Base-by-base conservation (phyloP, 306 rosid species). In the Hippophae gyantsensis region DNA sequence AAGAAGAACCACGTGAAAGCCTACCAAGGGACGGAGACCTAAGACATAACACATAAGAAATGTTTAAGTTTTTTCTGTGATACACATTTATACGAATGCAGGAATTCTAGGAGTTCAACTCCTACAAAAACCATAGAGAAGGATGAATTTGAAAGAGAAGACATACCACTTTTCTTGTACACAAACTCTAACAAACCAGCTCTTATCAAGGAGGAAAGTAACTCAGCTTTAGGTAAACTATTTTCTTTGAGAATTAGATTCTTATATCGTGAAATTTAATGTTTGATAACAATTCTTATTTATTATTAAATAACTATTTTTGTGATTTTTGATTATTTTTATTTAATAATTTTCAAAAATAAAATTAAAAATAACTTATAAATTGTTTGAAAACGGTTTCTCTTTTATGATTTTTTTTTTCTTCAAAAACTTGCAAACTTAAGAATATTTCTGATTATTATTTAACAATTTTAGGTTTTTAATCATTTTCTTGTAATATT, bases 101-200 rank as follows among this genome's bases (percentile, higher is more conserved):
- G 85, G 67, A 72, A 66, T 56, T 62, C 71, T 40, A 56, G 23
- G 60, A 62, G 26, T 49, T 56, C 51, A 38, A 18, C 49, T 40
- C 41, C 69, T 41, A 54, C 23, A 7, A 75, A 72, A 64, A 10
- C n/a, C 41, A 71, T 53, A n/a, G 43, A 51, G 54, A 71, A 75
- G 41, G 72, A 62, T 41, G 70, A 58, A 42, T 43, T 68, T 48
- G 65, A 61, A 32, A 65, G 43, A 64, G 74, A 13, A 3, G 14
- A 49, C 14, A 66, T 70, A 76, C 87, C 94, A 42, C 74, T 61
- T 69, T 76, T 67, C 52, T 45, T 79, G 56, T 69, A 69, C 80
- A 64, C 78, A 18, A 60, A 43, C 14, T 66, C 74, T 47, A 57
- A 52, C 7, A 73, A 79, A 67, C 70, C 73, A 46, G 56, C 45